A percentile compares a stretch with the other conserved stretches of the same genome.
phyloP scores from a whole-genome alignment of 2,329 filamentous ascomycete species.

The Teratosphaeria gauchensis region DNA sequence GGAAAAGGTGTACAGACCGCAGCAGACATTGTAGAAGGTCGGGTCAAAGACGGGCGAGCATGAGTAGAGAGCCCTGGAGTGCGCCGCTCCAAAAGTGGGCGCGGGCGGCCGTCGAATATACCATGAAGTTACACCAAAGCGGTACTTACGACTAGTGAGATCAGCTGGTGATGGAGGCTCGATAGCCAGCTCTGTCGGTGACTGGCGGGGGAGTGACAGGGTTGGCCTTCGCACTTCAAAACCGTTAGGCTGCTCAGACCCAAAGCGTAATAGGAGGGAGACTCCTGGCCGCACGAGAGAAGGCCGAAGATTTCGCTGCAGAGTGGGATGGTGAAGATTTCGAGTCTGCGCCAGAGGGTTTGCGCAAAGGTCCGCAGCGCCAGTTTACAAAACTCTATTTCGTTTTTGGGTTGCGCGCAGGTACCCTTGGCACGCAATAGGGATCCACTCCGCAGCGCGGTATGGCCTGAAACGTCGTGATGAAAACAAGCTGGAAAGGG shows the following conservation, averaged over 20 bases:
- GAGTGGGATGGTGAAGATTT: background rate
- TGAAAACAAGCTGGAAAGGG: background rate
- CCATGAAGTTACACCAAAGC: conserved; percentile 1
- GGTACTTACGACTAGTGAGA: conserved; percentile 6
- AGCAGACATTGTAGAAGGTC: conserved; percentile 3
- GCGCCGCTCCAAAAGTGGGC: background rate
- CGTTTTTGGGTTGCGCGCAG: background rate
- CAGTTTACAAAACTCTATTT: background rate
- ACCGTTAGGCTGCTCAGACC: conserved; percentile 1
- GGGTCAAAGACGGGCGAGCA: conserved; percentile 2
- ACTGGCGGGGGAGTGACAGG: background rate
- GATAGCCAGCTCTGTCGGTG: background rate
- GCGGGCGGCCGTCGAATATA: conserved; percentile 1
- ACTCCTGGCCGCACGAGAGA: conserved; percentile 1
- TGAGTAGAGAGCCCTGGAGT: background rate
- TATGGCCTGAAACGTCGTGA: background rate
- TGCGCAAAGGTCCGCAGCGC: background rate
- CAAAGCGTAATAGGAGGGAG: background rate
- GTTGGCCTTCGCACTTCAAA: background rate
- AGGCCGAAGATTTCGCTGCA: conserved; percentile 1
- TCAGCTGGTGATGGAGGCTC: conserved; percentile 1
- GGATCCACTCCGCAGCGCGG: background rate
- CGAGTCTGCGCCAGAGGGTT: background rate
- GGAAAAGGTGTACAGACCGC: conserved; percentile 4
- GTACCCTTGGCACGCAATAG: background rate